Evolutionary conservation across 148 eudicot genomes (phyloP), one percentile per base, ranked within the genome.

Genomic region (Drosera capensis): DNA sequence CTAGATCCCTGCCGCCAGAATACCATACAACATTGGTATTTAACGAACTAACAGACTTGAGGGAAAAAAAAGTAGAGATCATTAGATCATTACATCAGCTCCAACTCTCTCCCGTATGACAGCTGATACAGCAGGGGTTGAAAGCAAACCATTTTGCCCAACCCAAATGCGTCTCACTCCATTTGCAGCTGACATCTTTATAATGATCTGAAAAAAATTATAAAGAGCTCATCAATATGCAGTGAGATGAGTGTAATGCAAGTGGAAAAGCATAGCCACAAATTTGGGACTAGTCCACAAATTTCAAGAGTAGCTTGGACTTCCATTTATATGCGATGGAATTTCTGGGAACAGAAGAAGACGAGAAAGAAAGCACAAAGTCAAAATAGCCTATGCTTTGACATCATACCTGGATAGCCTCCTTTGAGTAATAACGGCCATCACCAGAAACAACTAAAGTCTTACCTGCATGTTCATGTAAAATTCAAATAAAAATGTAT

Each of bases 51-150:
- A n/a, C n/a, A n/a, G n/a, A n/a, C n/a, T n/a, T n/a, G n/a, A n/a
- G n/a, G n/a, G n/a, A n/a, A n/a, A n/a, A n/a, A n/a, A n/a, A n/a
- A n/a, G n/a, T n/a, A n/a, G n/a, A n/a, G n/a, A n/a, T n/a, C n/a
- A 24, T 13, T 37, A 45, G 39, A 51, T 92, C n/a, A n/a, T 60
- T 71, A 90, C 99, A 68, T 84, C 95, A 30, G 66, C 43, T 30
- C 85, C 95, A 71, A 78, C 79, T 74, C 95, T 69, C 51, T 90
- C 95, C 25, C 99, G 93, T 53, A 90, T 68, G 51, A 84, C 85
- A 69, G 87, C 86, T 56, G 95, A 90, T 53, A 90, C 99, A 63
- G 97, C 95, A 58, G 99, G 99, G 45, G 95, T 90, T 40, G 99
- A 78, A 28, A 90, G 67, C 71, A 90, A 67, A 49, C 85, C 72